Percentiles rank a stretch among this genome's conserved stretches.
Evolutionary conservation across 208 protist genomes (phyloP).

Genomic region (Porcisia hertigi): DNA sequence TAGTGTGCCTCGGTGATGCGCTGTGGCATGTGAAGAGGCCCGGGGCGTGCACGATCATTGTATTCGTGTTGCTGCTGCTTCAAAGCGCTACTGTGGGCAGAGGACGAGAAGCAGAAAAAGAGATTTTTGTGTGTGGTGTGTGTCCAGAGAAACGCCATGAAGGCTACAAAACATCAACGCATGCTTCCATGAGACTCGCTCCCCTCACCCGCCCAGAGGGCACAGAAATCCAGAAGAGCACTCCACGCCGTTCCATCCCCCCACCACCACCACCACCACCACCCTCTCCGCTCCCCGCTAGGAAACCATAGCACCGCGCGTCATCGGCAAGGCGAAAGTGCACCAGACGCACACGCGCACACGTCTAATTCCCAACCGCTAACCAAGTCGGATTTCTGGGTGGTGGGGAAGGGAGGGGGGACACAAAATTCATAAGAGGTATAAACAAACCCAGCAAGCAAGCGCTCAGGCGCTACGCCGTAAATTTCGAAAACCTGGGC

Average conservation of each 20-base stretch:
- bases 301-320: background rate
- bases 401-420: background rate
- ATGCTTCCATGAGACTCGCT: background rate
- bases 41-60: background rate
- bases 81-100: background rate
- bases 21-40: background rate
- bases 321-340: background rate
- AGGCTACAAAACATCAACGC: background rate
- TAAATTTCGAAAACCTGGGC: slow-evolving; percentile 19
- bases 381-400: background rate
- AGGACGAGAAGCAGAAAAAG: too few species aligned
- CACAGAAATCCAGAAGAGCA: background rate
- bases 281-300: background rate
- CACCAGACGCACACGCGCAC: background rate
- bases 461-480: background rate
- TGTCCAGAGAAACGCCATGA: too few species aligned
- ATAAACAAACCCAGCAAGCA: background rate
- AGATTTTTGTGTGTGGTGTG: background rate
- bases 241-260: background rate
- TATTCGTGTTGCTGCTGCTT: background rate
- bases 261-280: background rate
- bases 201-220: background rate
- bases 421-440: too few species aligned
- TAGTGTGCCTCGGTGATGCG: background rate
- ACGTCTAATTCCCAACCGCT: background rate